A percentile compares a stretch with the other conserved stretches of the same genome.
phyloP scores from a whole-genome alignment of 2,329 filamentous ascomycete species.

The Biscogniauxia marginata region DNA sequence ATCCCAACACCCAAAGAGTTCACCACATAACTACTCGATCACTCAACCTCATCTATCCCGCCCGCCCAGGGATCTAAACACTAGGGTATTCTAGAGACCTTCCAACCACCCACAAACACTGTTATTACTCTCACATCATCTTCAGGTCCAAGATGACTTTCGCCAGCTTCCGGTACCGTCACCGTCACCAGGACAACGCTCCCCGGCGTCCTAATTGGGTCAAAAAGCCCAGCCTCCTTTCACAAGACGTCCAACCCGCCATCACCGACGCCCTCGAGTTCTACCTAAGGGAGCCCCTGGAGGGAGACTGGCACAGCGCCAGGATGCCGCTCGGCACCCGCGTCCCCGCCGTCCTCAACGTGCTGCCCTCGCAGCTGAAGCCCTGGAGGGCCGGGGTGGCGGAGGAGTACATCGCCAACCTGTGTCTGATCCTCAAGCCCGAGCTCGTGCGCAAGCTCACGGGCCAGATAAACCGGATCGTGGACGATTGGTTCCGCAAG shows the following conservation, averaged over 20 bases:
- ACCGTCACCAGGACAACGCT: background rate
- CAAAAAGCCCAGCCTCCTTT: background rate
- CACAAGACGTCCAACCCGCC: background rate
- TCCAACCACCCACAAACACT: no score
- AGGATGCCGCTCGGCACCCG: background rate
- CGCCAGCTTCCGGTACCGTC: no score
- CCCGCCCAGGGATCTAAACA: no score
- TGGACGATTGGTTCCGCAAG: background rate
- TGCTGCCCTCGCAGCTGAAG: background rate
- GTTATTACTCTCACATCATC: no score
- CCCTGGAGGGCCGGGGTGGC: background rate
- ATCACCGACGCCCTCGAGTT: background rate
- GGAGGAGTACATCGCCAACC: background rate
- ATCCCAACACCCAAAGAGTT: no score
- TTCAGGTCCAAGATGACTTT: background rate
- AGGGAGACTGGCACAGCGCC: background rate
- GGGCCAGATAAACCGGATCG: no score
- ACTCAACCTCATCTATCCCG: no score
- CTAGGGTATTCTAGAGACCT: no score
- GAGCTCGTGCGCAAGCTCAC: background rate
- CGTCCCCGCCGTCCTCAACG: background rate
- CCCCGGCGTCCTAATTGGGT: background rate
- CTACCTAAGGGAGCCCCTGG: background rate
- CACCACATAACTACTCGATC: no score
- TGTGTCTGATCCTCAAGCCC: background rate